Evolutionary conservation across 139 green algal species (phyloP).

Genomic region (Chlorella sp.): DNA sequence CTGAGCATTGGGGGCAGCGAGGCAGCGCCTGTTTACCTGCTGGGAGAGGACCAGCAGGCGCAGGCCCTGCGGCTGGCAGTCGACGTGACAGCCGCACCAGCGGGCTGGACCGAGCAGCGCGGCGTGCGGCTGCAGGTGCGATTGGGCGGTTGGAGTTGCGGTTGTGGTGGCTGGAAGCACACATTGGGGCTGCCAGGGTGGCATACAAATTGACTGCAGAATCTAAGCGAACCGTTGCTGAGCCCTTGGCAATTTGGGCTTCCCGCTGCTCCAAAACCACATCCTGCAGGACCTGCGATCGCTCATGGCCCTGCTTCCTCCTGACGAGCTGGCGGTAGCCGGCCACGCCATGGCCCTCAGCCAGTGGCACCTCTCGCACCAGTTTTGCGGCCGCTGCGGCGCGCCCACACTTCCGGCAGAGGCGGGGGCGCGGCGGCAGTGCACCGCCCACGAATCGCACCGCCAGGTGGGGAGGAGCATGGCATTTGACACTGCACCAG

Average conservation of each 20-base stretch:
- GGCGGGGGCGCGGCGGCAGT: slow-evolving; percentile 69
- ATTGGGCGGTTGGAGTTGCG: background rate
- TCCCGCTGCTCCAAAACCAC: too few relatives aligned
- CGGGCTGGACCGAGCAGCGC: background rate
- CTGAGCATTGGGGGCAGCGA: background rate
- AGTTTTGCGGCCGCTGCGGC: slow-evolving; percentile 76
- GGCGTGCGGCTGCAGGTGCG: slow-evolving; percentile 40
- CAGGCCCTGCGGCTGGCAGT: background rate
- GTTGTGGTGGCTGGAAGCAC: background rate
- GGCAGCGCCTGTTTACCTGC: slow-evolving; percentile 15
- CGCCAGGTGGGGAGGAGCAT: slow-evolving; percentile 35
- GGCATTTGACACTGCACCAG: too few relatives aligned
- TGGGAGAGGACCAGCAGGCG: background rate
- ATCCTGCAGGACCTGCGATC: slow-evolving; percentile 58
- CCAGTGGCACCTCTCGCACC: slow-evolving; percentile 69
- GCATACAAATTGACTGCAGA: too few relatives aligned
- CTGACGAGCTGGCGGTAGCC: slow-evolving; percentile 68
- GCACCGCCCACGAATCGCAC: slow-evolving; percentile 56
- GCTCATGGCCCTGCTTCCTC: slow-evolving; percentile 60
- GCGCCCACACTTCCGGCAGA: slow-evolving; percentile 53
- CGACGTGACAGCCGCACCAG: slow-evolving; percentile 5
- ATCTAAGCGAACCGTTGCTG: too few relatives aligned
- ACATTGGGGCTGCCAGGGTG: background rate
- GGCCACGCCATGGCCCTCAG: slow-evolving; percentile 68
- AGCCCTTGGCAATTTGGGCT: too few relatives aligned